Percentiles rank a stretch among this genome's conserved stretches.
phyloP scores from a whole-genome alignment of 257 asterid species.

The Orobanche coerulescens region DNA sequence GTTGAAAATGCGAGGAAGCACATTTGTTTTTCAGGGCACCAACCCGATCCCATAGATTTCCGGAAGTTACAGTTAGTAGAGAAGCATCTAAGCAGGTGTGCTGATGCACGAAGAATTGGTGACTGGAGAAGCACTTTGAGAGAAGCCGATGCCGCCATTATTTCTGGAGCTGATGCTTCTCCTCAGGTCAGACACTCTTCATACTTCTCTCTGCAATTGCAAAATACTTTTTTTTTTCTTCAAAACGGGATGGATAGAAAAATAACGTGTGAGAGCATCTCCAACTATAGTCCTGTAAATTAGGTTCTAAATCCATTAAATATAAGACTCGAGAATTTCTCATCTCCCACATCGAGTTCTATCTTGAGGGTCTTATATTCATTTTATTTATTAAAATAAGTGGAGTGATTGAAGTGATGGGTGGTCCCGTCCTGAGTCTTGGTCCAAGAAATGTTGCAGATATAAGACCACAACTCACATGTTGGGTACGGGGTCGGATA shows the following conservation, averaged over 20 bases:
- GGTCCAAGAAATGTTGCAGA: too few species aligned
- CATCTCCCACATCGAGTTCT: too few species aligned
- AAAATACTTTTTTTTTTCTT: not conserved
- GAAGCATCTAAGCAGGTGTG: conserved; percentile 49
- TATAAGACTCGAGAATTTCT: too few species aligned
- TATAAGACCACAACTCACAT: too few species aligned
- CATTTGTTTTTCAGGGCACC: conserved; percentile 43
- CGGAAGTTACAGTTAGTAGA: conserved; percentile 64
- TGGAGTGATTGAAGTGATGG: too few species aligned
- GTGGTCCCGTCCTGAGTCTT: too few species aligned
- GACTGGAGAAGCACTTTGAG: conserved; percentile 56
- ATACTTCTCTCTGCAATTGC: not conserved
- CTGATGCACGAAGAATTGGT: conserved; percentile 49
- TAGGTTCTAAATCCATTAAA: too few species aligned
- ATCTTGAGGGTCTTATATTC: too few species aligned
- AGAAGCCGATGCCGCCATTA: conserved; percentile 66
- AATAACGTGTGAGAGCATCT: too few species aligned
- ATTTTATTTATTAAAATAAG: too few species aligned
- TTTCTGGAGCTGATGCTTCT: conserved; percentile 64
- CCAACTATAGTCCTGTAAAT: too few species aligned
- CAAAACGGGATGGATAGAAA: not conserved
- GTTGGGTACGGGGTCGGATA: too few species aligned
- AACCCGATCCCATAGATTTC: conserved; percentile 39
- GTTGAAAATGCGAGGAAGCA: conserved; percentile 60
- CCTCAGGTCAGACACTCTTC: conserved; percentile 50